phyloP scores from a whole-genome alignment of 2,329 filamentous ascomycete genomes.

The Anthostomella pinea region DNA sequence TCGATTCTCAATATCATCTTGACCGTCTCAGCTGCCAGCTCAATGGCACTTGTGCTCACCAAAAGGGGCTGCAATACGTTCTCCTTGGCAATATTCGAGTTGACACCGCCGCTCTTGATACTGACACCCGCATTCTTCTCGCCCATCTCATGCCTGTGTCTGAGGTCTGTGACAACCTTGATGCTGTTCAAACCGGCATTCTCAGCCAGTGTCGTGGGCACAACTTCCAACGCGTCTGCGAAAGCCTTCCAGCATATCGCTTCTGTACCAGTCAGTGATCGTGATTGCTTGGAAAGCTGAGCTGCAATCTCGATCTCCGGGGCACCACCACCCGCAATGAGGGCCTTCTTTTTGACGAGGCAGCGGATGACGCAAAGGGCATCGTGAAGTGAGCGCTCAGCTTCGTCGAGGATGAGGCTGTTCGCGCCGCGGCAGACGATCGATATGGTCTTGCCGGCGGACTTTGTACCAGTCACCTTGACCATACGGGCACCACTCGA shows the following conservation, averaged over 20 bases:
- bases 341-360: constrained; percentile 98
- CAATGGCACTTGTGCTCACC: constrained; percentile 95
- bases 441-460: constrained; percentile 82
- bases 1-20: constrained; percentile 82
- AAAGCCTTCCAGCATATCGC: constrained; percentile 99
- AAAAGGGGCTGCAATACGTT: constrained; percentile 94
- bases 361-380: constrained; percentile 97
- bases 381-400: constrained; percentile 93
- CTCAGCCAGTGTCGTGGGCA: constrained; percentile 94
- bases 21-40: constrained; percentile 95
- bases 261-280: constrained; percentile 84
- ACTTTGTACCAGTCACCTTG: constrained; percentile 89
- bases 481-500: constrained; percentile 86
- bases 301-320: constrained; percentile 96
- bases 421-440: constrained; percentile 95
- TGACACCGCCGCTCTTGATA: constrained; percentile 96
- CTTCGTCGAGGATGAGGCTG: constrained; percentile 90
- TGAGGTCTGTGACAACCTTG: constrained; percentile 94
- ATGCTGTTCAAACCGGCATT: constrained; percentile 98
- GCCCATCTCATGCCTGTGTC: constrained; percentile 90
- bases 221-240: constrained; percentile 94
- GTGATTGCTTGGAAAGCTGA: constrained; percentile 76
- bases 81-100: constrained; percentile 94
- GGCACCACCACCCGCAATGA: constrained; percentile 94
- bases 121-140: constrained; percentile 96